Evolutionary conservation across 2,329 filamentous ascomycete species (phyloP), one percentile per base, ranked within the genome.

Genomic region (Pseudogymnoascus sp.): DNA sequence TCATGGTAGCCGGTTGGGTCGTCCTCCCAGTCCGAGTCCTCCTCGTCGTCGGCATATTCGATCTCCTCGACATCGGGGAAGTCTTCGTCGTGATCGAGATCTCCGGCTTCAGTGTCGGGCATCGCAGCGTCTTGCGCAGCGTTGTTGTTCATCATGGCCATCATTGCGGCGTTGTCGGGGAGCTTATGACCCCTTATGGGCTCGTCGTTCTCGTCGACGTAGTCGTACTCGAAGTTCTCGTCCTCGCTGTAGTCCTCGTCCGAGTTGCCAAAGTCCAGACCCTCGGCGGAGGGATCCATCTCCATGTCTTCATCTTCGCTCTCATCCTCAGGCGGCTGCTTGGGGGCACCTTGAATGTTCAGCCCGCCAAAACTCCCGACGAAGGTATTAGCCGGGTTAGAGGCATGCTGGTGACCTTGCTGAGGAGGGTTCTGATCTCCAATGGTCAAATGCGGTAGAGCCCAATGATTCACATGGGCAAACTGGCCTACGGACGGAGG

Each of bases 161-260:
- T 30, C 2, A 52, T 12, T 7, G 45, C 26, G 45, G 26, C 45
- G n/a, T 7, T 52, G 15, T 30, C 18, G 12, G 41, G 41, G 0
- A 18, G 9, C 5, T 30, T 52, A 3, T n/a, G 15, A 8, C 23
- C n/a, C 2, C 8, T n/a, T 2, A 28, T n/a, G 45, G 23, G 45
- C 2, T 52, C 19, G n/a, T 52, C 45, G 23, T 30, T 18, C 9
- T 52, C 45, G 26, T 52, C 45, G 1, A 52, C 45, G 26, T 52
- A 52, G 45, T 52, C 45, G 15, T 52, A 52, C 15, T 52, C 45
- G 5, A 52, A 52, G 26, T 52, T 26, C 13, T 23, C 30, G 23
- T 52, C 45, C 10, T 52, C 45, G 45, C 45, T 52, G n/a, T 52
- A 35, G 10, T 58, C 56, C 5, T 58, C 56, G 28, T 58, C 56